Conservation (phyloP, 352 stramenopile species). For the Phytophthora sp. region DNA sequence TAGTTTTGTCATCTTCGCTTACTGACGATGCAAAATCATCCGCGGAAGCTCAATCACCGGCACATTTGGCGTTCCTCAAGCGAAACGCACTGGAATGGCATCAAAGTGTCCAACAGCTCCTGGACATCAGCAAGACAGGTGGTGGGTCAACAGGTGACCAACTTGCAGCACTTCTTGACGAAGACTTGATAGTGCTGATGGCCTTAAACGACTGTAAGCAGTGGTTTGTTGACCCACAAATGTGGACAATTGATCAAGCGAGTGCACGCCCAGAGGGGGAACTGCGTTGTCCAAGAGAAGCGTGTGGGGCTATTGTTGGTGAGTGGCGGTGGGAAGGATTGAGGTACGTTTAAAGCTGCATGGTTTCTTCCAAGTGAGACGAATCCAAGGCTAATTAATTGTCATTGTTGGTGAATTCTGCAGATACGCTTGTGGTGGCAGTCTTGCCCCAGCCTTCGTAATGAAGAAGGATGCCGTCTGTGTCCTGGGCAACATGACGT, state of each 20-base stretch:
- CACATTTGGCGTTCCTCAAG: conserved; percentile 35
- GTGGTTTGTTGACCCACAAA: conserved; percentile 60
- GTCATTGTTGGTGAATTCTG: conserved; percentile 8
- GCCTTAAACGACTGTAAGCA: conserved; percentile 39
- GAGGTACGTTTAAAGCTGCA: conserved; percentile 30
- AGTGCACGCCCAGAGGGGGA: conserved; percentile 24
- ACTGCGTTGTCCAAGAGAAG: conserved; percentile 52
- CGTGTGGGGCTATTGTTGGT: conserved; percentile 45
- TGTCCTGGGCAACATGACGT: conserved; percentile 53
- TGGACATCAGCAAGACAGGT: conserved; percentile 11
- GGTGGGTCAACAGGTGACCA: conserved; percentile 30
- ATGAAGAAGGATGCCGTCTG: conserved; percentile 59
- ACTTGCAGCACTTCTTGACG: conserved; percentile 38
- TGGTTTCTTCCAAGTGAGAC: too few relatives aligned
- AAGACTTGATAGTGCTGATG: conserved; percentile 40
- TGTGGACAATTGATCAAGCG: conserved; percentile 48
- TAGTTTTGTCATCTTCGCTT: background rate
- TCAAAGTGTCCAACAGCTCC: conserved; percentile 33
- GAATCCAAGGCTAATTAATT: background rate
- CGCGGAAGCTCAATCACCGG: conserved; percentile 12
- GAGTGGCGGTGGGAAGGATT: conserved; percentile 63
- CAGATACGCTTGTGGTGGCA: conserved; percentile 53
- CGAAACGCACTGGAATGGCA: conserved; percentile 52
- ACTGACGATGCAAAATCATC: background rate
- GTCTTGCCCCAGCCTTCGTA: conserved; percentile 49